Evolutionary conservation across 345 rosid genomes (phyloP).

Genomic region (Hibiscus tridactylites): DNA sequence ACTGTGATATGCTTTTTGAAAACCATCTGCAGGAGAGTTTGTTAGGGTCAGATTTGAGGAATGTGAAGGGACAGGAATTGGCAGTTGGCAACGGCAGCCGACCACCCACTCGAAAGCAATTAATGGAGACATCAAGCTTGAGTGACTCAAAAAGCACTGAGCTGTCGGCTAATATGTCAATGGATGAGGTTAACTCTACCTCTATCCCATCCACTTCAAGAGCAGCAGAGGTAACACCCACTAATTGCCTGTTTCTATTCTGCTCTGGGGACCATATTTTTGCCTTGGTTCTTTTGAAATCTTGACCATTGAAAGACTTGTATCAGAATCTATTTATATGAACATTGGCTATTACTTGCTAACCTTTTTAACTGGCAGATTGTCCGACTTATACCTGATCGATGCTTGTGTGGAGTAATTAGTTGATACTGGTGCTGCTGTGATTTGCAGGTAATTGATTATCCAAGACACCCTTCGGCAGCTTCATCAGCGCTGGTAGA

Average conservation of each 20-base stretch:
- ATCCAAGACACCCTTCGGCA: constrained; percentile 67
- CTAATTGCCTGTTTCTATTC: neutral
- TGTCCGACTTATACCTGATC: neutral
- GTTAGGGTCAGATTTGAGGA: constrained; percentile 66
- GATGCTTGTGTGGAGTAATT: neutral
- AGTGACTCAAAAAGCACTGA: constrained; percentile 70
- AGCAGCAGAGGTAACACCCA: constrained; percentile 51
- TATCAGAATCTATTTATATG: neutral
- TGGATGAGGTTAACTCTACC: constrained; percentile 72
- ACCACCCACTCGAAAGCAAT: constrained; percentile 59
- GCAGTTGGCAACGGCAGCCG: constrained; percentile 66
- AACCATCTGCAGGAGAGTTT: constrained; percentile 46
- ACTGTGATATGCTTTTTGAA: constrained; percentile 11
- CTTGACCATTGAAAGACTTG: neutral
- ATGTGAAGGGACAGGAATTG: constrained; percentile 56
- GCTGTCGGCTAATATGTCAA: constrained; percentile 48
- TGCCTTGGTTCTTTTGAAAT: neutral
- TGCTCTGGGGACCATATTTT: neutral
- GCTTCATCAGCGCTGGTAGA: constrained; percentile 89
- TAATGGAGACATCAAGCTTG: constrained; percentile 44
- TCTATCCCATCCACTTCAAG: constrained; percentile 75
- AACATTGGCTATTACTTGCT: neutral
- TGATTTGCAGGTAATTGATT: constrained; percentile 50
- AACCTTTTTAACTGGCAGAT: neutral
- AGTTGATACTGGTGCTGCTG: neutral